phyloP scores from a whole-genome alignment of 2,329 filamentous ascomycete genomes.

The Celoporthe dispersa region DNA sequence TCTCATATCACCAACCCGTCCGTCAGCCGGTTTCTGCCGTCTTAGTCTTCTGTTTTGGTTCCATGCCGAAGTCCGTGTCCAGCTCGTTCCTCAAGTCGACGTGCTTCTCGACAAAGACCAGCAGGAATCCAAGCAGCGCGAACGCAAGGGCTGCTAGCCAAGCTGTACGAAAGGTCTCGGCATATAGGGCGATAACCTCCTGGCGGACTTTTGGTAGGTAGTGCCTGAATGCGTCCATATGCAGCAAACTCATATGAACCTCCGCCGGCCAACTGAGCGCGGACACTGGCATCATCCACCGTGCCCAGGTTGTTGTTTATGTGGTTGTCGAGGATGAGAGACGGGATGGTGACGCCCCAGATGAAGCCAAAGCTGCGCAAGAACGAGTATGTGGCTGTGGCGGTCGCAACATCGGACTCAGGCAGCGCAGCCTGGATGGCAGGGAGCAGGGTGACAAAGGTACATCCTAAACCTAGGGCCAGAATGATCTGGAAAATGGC shows the following conservation, averaged over 20 bases:
- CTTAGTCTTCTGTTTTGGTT: not conserved
- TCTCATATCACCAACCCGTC: too few relatives aligned
- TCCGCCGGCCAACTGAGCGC: slow-evolving; percentile 29
- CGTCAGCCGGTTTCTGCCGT: too few relatives aligned
- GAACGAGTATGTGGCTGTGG: slow-evolving; percentile 48
- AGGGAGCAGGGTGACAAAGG: slow-evolving; percentile 46
- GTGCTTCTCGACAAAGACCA: slow-evolving; percentile 1
- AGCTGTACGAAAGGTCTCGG: too few relatives aligned
- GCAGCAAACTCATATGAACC: slow-evolving; percentile 34
- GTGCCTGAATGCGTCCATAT: too few relatives aligned
- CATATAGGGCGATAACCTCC: not conserved
- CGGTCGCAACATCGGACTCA: slow-evolving; percentile 41
- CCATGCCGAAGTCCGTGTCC: not conserved
- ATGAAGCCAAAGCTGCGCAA: slow-evolving; percentile 49
- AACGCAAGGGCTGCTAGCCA: too few relatives aligned
- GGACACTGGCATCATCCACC: slow-evolving; percentile 21
- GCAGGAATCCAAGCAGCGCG: not conserved
- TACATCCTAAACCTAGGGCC: slow-evolving; percentile 42
- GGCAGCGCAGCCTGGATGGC: slow-evolving; percentile 45
- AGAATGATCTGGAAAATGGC: slow-evolving; percentile 45
- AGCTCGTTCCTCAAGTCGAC: not conserved
- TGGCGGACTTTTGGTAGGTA: not conserved
- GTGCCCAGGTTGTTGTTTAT: slow-evolving; percentile 13
- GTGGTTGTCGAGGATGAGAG: slow-evolving; percentile 41
- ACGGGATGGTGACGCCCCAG: slow-evolving; percentile 50